phyloP scores from a whole-genome alignment of 2,329 filamentous ascomycete species.

The Ramichloridium luteum region DNA sequence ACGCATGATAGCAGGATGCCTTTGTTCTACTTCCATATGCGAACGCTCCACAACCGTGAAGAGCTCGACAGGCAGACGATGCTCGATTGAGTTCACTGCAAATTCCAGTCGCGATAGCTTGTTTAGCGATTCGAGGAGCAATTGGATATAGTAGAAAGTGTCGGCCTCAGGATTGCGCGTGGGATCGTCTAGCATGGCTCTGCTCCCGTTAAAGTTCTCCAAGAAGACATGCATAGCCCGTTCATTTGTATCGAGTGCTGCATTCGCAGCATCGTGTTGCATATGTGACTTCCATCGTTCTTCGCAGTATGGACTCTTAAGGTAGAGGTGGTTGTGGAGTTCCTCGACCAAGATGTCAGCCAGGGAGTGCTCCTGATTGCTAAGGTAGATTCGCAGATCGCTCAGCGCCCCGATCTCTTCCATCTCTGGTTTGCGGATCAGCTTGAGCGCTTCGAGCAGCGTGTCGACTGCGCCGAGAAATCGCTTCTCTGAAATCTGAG shows the following conservation, averaged over 20 bases:
- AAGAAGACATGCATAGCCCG: constrained; percentile 46
- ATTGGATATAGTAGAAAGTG: constrained; percentile 82
- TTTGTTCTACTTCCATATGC: constrained; percentile 83
- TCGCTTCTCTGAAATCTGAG: constrained; percentile 88
- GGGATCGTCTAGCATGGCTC: constrained; percentile 65
- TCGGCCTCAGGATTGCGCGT: constrained; percentile 90
- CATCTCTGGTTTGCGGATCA: constrained; percentile 75
- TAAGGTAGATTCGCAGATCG: constrained; percentile 76
- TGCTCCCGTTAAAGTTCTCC: constrained; percentile 42
- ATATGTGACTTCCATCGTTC: constrained; percentile 83
- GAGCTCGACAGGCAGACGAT: constrained; percentile 83
- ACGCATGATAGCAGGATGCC: constrained; percentile 70
- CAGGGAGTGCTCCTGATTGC: constrained; percentile 81
- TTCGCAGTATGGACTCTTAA: constrained; percentile 95
- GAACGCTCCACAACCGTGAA: constrained; percentile 92
- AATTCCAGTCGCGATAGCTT: constrained; percentile 76
- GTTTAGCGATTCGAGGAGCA: constrained; percentile 81
- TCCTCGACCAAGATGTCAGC: constrained; percentile 97
- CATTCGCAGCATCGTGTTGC: constrained; percentile 34
- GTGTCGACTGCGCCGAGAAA: constrained; percentile 89
- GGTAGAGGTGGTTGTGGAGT: constrained; percentile 88
- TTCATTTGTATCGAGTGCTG: constrained; percentile 34
- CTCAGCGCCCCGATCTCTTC: constrained; percentile 81
- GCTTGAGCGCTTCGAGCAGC: constrained; percentile 71
- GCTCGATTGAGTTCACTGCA: constrained; percentile 81